Evolutionary conservation across 768 basidiomycete genomes (phyloP).

Genomic region (Galerina marginata): DNA sequence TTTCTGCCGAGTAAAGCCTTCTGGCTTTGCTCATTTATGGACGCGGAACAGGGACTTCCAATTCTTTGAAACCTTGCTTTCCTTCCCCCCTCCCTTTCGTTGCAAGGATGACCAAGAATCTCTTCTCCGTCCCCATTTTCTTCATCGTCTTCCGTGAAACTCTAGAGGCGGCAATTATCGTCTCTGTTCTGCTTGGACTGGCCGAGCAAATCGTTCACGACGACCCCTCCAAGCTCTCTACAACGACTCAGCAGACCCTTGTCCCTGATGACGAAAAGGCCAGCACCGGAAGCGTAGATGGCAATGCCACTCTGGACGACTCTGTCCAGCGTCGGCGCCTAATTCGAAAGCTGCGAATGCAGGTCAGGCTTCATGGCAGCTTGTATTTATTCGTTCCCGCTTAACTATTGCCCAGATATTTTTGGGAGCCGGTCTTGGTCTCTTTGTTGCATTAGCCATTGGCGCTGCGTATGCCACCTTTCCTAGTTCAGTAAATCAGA

Average conservation of each 20-base stretch:
- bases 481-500: neutral
- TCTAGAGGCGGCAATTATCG: conserved; percentile 89
- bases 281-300: conserved; percentile 30
- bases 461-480: conserved; percentile 67
- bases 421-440: conserved; percentile 72
- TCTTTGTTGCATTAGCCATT: conserved; percentile 80
- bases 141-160: conserved; percentile 97
- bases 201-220: conserved; percentile 81
- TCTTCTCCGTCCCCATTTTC: conserved; percentile 93
- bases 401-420: conserved; percentile 58
- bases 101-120: conserved; percentile 62
- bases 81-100: conserved; percentile 20
- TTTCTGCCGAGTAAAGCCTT: conserved; percentile 17
- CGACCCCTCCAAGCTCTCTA: conserved; percentile 23
- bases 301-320: conserved; percentile 33
- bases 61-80: conserved; percentile 9
- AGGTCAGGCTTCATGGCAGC: conserved; percentile 41
- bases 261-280: conserved; percentile 25
- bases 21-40: conserved; percentile 25
- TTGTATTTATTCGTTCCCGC: conserved; percentile 1
- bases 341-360: conserved; percentile 71
- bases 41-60: neutral
- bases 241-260: conserved; percentile 12
- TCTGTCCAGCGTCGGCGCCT: conserved; percentile 45
- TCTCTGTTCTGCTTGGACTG: conserved; percentile 89